Percentiles rank a stretch among this genome's conserved stretches.
Conservation (phyloP, 208 protist species). For the Spongospora subterranea region DNA sequence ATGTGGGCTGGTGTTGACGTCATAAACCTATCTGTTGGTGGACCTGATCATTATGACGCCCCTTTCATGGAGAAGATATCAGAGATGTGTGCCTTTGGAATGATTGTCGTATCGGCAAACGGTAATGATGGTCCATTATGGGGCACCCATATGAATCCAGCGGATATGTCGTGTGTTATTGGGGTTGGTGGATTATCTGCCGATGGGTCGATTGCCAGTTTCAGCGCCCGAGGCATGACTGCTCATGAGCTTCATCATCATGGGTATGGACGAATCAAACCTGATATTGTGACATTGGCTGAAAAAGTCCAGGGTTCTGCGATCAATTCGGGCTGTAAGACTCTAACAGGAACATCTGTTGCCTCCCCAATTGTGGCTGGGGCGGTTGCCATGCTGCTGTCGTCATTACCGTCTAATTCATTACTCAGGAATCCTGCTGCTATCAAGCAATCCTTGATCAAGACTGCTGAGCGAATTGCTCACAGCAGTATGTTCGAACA, state of each 20-base stretch:
- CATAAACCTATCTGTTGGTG: slow-evolving; percentile 94
- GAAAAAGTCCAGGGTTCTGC: slow-evolving; percentile 66
- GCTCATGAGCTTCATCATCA: slow-evolving; percentile 56
- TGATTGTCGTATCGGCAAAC: slow-evolving; percentile 91
- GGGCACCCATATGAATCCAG: slow-evolving; percentile 92
- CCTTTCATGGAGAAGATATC: slow-evolving; percentile 86
- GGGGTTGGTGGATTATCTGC: slow-evolving; percentile 71
- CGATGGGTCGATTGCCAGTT: slow-evolving; percentile 76
- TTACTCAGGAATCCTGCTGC: slow-evolving; percentile 71
- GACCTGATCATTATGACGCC: slow-evolving; percentile 90
- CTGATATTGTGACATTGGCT: slow-evolving; percentile 82
- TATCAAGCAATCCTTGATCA: slow-evolving; percentile 83
- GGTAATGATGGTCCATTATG: slow-evolving; percentile 94
- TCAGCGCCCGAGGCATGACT: slow-evolving; percentile 83
- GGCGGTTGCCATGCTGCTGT: slow-evolving; percentile 68
- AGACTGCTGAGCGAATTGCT: slow-evolving; percentile 60
- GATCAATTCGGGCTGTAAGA: slow-evolving; percentile 71
- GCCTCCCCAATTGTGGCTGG: slow-evolving; percentile 91
- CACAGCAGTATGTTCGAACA: slow-evolving; percentile 70
- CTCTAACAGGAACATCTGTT: slow-evolving; percentile 85
- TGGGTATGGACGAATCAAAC: slow-evolving; percentile 91
- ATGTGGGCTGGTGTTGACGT: slow-evolving; percentile 80
- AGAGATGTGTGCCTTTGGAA: slow-evolving; percentile 82
- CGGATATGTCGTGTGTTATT: slow-evolving; percentile 90
- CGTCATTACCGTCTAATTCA: neutral